These are phyloP conservation scores for Collariella sp. DNA, from an alignment of 495 filamentous ascomycete genomes.

Conservation along the genomic window DNA sequence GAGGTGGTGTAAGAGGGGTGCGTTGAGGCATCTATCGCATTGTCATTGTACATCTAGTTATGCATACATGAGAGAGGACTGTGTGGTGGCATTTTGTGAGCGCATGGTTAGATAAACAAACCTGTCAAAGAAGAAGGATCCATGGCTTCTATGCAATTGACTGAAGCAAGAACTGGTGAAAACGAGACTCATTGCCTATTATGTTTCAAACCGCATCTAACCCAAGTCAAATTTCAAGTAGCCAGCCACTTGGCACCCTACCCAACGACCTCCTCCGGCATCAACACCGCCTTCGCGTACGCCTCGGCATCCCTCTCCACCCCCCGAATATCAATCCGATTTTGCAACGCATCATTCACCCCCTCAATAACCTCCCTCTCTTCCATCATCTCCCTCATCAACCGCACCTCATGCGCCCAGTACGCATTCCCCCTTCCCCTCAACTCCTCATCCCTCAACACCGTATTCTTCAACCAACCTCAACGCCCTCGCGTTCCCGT, in stretches of 20 bases:
- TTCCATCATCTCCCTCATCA: constrained; percentile 52
- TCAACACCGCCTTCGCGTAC: constrained; percentile 42
- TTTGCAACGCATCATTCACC: constrained; percentile 45
- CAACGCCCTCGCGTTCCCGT: constrained; percentile 49
- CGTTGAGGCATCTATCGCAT: not conserved
- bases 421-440: constrained; percentile 37
- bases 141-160: no score
- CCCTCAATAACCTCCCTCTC: constrained; percentile 51
- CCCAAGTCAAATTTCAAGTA: not conserved
- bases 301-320: constrained; percentile 47
- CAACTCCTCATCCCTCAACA: constrained; percentile 44
- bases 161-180: no score
- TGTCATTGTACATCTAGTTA: not conserved
- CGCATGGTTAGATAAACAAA: not conserved
- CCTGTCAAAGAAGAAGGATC: not conserved
- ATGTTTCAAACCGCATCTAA: not conserved
- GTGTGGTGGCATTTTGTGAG: not conserved
- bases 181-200: no score
- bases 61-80: not conserved
- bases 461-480: constrained; percentile 48
- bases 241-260: not conserved
- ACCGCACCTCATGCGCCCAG: constrained; percentile 45
- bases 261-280: constrained; percentile 14
- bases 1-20: not conserved
- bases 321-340: constrained; percentile 41